phyloP scores from a whole-genome alignment of 768 basidiomycete genomes.

The Trametes cingulata region DNA sequence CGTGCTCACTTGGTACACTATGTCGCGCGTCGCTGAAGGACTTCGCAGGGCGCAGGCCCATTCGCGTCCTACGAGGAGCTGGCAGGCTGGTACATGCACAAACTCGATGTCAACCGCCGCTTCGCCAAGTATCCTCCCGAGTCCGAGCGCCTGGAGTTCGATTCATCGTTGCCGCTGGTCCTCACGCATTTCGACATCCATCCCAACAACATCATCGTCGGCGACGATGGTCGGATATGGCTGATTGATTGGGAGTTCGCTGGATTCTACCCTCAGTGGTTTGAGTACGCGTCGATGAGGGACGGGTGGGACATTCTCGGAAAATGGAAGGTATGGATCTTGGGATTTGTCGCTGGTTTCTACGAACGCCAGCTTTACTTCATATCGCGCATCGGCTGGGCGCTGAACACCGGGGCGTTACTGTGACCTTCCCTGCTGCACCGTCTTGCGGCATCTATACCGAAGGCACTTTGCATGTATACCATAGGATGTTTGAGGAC shows the following conservation, averaged over 20 bases:
- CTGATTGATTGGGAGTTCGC: slow-evolving; percentile 17
- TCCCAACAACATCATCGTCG: slow-evolving; percentile 2
- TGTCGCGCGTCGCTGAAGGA: background rate
- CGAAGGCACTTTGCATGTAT: no score
- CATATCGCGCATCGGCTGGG: background rate
- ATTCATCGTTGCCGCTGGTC: slow-evolving; percentile 13
- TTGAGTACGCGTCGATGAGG: slow-evolving; percentile 5
- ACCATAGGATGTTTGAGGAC: no score
- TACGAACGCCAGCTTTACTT: slow-evolving; percentile 5
- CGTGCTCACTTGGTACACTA: background rate
- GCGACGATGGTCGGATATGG: slow-evolving; percentile 1
- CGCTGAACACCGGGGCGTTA: slow-evolving; percentile 1
- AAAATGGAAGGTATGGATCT: background rate
- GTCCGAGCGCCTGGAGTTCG: slow-evolving; percentile 4
- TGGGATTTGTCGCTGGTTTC: slow-evolving; percentile 8
- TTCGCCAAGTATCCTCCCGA: slow-evolving; percentile 11
- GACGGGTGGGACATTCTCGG: background rate
- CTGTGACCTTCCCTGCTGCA: background rate
- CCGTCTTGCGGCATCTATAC: background rate
- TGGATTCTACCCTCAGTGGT: slow-evolving; percentile 17
- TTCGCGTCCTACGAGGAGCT: slow-evolving; percentile 32
- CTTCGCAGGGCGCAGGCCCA: slow-evolving; percentile 28
- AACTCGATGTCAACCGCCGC: slow-evolving; percentile 12
- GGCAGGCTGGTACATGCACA: slow-evolving; percentile 26
- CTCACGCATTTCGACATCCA: slow-evolving; percentile 4